phyloP scores from a whole-genome alignment of 495 filamentous ascomycete species.

The Choiromyces venosus region DNA sequence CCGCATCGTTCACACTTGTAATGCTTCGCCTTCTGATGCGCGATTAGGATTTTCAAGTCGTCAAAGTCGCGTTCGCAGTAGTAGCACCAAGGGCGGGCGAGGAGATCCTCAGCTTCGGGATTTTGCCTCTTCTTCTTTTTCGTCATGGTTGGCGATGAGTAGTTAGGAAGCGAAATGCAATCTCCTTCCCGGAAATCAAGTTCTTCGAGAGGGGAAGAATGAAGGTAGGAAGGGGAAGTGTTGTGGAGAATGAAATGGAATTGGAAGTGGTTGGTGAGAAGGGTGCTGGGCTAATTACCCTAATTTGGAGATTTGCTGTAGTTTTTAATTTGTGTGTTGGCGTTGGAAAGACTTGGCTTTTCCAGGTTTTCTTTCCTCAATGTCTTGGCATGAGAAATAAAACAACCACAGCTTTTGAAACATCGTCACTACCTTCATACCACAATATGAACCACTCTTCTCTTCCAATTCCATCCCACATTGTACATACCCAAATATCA shows the following conservation, averaged over 20 bases:
- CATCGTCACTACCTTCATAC: background rate
- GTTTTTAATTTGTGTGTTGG: background rate
- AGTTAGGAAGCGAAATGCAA: background rate
- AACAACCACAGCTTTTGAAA: background rate
- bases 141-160: constrained; percentile 49
- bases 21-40: constrained; percentile 96
- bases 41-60: constrained; percentile 89
- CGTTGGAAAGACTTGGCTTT: too few relatives aligned
- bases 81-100: constrained; percentile 91
- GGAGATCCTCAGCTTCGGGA: constrained; percentile 78
- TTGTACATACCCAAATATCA: background rate
- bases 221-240: background rate
- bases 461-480: background rate
- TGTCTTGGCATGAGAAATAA: background rate
- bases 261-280: background rate
- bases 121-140: constrained; percentile 80
- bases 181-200: background rate
- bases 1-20: constrained; percentile 92
- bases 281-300: background rate
- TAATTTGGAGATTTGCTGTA: background rate
- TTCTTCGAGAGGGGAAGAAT: background rate
- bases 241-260: background rate
- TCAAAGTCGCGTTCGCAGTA: constrained; percentile 99
- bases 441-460: background rate
- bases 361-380: background rate